A percentile compares a stretch with the other conserved stretches of the same genome.
Conservation (phyloP, 768 basidiomycete genomes). For the Tylopilus vinaceipallidus region DNA sequence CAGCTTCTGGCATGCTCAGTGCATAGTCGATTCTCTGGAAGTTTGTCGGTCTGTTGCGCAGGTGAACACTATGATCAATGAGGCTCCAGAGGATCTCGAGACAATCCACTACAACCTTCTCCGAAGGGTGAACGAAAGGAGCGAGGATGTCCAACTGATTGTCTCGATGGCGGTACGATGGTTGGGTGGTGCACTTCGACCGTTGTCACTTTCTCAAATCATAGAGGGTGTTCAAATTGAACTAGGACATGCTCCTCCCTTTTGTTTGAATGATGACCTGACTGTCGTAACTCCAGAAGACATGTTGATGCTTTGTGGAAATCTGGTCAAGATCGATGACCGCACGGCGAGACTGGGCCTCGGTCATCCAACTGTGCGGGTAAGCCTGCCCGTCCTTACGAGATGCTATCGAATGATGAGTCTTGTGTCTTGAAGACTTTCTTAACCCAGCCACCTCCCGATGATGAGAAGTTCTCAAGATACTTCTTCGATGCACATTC, state of each 20-base stretch:
- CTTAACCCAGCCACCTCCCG: slow-evolving; percentile 19
- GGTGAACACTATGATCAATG: slow-evolving; percentile 19
- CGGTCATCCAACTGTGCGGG: slow-evolving; percentile 24
- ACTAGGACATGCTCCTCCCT: slow-evolving; percentile 16
- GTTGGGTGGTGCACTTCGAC: slow-evolving; percentile 27
- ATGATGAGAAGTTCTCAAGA: slow-evolving; percentile 4
- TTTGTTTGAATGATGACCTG: slow-evolving; percentile 25
- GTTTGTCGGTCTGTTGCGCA: slow-evolving; percentile 25
- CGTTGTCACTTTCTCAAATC: slow-evolving; percentile 25
- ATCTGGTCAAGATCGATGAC: slow-evolving; percentile 27
- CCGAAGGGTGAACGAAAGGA: slow-evolving; percentile 20
- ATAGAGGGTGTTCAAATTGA: slow-evolving; percentile 31
- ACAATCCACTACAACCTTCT: slow-evolving; percentile 22
- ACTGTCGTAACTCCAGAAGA: slow-evolving; percentile 25
- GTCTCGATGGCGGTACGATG: slow-evolving; percentile 25
- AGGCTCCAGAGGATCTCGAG: slow-evolving; percentile 21
- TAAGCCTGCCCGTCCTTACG: slow-evolving; percentile 3
- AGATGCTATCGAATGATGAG: slow-evolving; percentile 5
- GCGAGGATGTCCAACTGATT: slow-evolving; percentile 22
- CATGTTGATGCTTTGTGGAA: slow-evolving; percentile 27
- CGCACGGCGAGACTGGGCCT: slow-evolving; percentile 20
- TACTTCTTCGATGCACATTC: slow-evolving; percentile 25
- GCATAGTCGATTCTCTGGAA: slow-evolving; percentile 26
- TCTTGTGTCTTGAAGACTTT: slow-evolving; percentile 15
- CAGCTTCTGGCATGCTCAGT: slow-evolving; percentile 31